These are phyloP conservation scores for Lasiosphaeria ovina DNA, from an alignment of 495 filamentous ascomycete genomes.

Conservation along the genomic window DNA sequence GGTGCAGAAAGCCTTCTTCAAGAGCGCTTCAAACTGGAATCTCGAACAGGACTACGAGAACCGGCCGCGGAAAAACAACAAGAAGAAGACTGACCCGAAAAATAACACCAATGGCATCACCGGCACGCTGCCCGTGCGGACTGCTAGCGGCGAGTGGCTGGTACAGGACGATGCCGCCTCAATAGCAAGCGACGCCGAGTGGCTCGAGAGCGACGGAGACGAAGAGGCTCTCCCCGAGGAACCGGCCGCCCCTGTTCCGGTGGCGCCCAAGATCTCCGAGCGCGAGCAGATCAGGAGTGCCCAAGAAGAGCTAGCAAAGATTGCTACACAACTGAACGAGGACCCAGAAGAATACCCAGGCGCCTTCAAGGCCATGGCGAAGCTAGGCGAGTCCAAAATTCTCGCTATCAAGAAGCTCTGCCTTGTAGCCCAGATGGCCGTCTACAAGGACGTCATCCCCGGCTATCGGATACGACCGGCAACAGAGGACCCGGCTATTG, in stretches of 20 bases:
- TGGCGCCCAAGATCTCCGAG: constrained; percentile 62
- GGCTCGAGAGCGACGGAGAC: constrained; percentile 49
- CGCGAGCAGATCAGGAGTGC: constrained; percentile 78
- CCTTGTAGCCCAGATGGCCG: constrained; percentile 76
- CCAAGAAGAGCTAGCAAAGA: constrained; percentile 87
- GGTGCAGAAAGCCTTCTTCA: constrained; percentile 45
- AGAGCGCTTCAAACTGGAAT: constrained; percentile 64
- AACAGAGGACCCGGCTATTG: constrained; percentile 64
- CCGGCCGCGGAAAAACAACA: constrained; percentile 67
- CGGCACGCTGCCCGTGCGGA: constrained; percentile 78
- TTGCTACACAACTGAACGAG: constrained; percentile 80
- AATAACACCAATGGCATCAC: constrained; percentile 33
- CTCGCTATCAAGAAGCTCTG: constrained; percentile 77
- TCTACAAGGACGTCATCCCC: constrained; percentile 96
- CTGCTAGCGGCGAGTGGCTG: constrained; percentile 66
- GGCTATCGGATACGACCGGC: constrained; percentile 90
- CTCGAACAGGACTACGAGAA: constrained; percentile 90
- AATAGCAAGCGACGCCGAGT: constrained; percentile 52
- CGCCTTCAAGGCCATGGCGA: constrained; percentile 71
- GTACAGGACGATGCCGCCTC: constrained; percentile 47
- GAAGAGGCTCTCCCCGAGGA: constrained; percentile 41
- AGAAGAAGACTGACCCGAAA: constrained; percentile 45
- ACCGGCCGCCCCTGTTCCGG: constrained; percentile 36
- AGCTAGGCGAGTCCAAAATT: constrained; percentile 68
- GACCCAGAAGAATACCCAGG: constrained; percentile 87